Evolutionary conservation across 306 rosid genomes (phyloP), one percentile per base, ranked within the genome.

Genomic region (Cucurbita pepo): DNA sequence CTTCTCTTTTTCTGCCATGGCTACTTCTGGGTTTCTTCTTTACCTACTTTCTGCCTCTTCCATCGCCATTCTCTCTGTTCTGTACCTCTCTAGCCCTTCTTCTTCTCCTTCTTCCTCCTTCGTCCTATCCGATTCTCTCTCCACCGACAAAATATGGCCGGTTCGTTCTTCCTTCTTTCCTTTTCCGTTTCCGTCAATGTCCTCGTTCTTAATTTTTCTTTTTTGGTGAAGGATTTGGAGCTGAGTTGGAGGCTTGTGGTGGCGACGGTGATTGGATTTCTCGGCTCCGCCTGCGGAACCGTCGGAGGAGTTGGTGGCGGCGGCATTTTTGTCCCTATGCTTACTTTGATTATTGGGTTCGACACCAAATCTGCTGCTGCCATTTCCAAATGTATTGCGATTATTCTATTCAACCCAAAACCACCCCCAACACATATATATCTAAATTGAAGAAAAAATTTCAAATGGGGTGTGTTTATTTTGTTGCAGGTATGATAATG

Each of bases 251-350:
- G 80, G 50, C 71, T 94, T 75, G 86, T 63, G 77, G 75, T 85
- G 79, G 96, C 91, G 1, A 91, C 99, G 0, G 76, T 86, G 62
- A 91, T 94, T 48, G 91, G 97, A 41, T 94, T 94, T 72, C 76
- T 90, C 44, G 99, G 99, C 25, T 94, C 95, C 6, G 97, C 97
- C 8, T 94, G 86, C 76, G 97, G 97, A 71, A 91, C 96, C 0
- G 99, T 94, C 16, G 99, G 99, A 56, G 99, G 99, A 2, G 92
- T 94, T 7, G 99, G 98, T 19, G 97, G 96, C 5, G 97, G 97
- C 22, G 99, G 99, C 81, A 94, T 94, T 70, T 94, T 94, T 37
- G 97, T 94, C 66, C 99, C 99, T 10, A 91, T 94, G 97, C 89
- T 94, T 54, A 91, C 89, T 80, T 74, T 94, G 77, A 75, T 94